These are phyloP conservation scores for Cardamine chenopodiifolia DNA, from an alignment of 345 rosid species.

Conservation along the genomic window DNA sequence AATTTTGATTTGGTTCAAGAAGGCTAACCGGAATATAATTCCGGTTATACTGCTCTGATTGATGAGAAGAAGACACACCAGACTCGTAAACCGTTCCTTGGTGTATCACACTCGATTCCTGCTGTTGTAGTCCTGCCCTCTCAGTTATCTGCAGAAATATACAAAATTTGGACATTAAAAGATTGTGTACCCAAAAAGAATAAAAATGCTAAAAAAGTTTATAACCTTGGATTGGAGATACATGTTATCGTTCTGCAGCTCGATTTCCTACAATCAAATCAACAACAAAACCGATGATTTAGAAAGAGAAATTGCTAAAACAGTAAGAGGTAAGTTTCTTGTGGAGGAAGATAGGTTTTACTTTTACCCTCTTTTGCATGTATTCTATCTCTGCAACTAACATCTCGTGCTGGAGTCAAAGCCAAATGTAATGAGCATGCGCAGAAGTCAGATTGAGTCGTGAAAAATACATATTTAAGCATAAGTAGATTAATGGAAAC, in stretches of 20 bases:
- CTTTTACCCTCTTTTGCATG: slow-evolving; percentile 90
- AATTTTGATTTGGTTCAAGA: slow-evolving; percentile 60
- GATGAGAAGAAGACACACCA: slow-evolving; percentile 46
- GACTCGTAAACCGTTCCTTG: slow-evolving; percentile 52
- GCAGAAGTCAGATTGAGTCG: slow-evolving; percentile 17
- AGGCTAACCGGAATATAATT: slow-evolving; percentile 63
- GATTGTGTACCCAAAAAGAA: background rate
- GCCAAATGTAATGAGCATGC: background rate
- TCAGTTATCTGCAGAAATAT: slow-evolving; percentile 56
- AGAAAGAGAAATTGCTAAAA: background rate
- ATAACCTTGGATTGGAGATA: slow-evolving; percentile 72
- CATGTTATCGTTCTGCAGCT: slow-evolving; percentile 82
- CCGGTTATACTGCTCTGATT: slow-evolving; percentile 56
- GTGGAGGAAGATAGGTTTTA: slow-evolving; percentile 20
- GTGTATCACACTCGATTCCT: slow-evolving; percentile 48
- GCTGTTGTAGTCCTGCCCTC: slow-evolving; percentile 52
- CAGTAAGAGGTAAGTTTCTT: slow-evolving; percentile 6
- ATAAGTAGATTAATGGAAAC: background rate
- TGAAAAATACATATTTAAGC: background rate
- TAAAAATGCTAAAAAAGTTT: background rate
- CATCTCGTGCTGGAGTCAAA: slow-evolving; percentile 65
- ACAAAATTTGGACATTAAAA: background rate
- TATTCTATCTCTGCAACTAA: slow-evolving; percentile 83
- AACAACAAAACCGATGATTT: background rate
- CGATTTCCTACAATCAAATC: slow-evolving; percentile 61